A percentile compares a stretch with the other conserved stretches of the same genome.
Evolutionary conservation across 495 filamentous ascomycete genomes (phyloP).

Genomic region (Penicillium paradoxum): DNA sequence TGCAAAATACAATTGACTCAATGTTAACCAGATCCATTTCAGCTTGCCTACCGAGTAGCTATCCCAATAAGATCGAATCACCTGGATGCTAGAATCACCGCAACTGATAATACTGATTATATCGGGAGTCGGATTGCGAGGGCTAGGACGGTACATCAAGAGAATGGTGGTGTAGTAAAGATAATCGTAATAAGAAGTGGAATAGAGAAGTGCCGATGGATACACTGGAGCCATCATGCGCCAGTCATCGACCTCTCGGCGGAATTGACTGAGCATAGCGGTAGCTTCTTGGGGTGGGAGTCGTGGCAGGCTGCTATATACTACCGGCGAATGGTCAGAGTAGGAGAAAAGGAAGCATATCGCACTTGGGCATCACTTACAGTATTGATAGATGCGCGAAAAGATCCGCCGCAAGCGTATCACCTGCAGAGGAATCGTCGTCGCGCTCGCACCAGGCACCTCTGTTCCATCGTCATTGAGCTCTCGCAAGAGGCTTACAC

Average conservation of each 20-base stretch:
- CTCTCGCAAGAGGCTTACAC: conserved; percentile 39
- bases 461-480: conserved; percentile 43
- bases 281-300: conserved; percentile 33
- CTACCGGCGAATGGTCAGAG: conserved; percentile 14
- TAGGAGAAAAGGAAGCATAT: not conserved
- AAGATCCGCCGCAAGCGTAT: conserved; percentile 46
- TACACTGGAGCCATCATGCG: conserved; percentile 35
- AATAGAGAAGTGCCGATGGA: conserved; percentile 42
- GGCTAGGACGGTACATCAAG: conserved; percentile 47
- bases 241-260: conserved; percentile 48
- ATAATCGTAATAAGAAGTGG: conserved; percentile 47
- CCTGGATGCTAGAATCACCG: conserved; percentile 45
- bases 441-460: conserved; percentile 33
- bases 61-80: conserved; percentile 48
- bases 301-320: conserved; percentile 41
- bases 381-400: conserved; percentile 42
- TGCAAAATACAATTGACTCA: conserved; percentile 50
- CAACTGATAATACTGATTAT: conserved; percentile 42
- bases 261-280: conserved; percentile 36
- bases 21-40: conserved; percentile 52
- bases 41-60: conserved; percentile 46
- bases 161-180: conserved; percentile 50
- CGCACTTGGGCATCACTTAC: conserved; percentile 23
- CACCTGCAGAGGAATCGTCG: conserved; percentile 49
- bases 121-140: conserved; percentile 43